Evolutionary conservation across 768 basidiomycete species (phyloP).

Genomic region (Phaeolepiota aurea): DNA sequence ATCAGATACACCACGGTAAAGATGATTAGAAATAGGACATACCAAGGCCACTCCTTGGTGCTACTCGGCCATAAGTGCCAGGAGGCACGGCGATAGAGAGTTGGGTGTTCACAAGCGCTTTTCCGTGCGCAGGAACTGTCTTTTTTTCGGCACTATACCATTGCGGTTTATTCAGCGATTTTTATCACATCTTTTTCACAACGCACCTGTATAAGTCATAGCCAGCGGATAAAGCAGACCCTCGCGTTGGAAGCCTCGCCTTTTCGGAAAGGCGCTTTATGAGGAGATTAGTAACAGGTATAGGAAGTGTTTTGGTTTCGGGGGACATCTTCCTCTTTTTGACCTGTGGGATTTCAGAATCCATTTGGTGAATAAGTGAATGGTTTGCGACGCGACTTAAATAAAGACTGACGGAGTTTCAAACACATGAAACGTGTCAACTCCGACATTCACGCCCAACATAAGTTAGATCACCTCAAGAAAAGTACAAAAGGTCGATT

Average conservation of each 20-base stretch:
- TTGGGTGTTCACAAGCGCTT: slow-evolving; percentile 87
- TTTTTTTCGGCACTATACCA: slow-evolving; percentile 71
- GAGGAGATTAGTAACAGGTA: slow-evolving; percentile 48
- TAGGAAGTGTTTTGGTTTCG: slow-evolving; percentile 19
- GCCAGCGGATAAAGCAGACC: slow-evolving; percentile 81
- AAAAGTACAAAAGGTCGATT: background rate
- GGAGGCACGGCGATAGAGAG: slow-evolving; percentile 88
- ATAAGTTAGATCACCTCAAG: background rate
- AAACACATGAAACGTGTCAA: slow-evolving; percentile 20
- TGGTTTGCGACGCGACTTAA: background rate
- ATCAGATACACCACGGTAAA: too few relatives aligned
- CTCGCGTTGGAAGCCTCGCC: slow-evolving; percentile 80
- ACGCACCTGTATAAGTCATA: slow-evolving; percentile 88
- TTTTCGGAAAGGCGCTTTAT: slow-evolving; percentile 81
- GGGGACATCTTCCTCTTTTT: slow-evolving; percentile 62
- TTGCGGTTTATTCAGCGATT: too few relatives aligned
- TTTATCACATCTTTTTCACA: too few relatives aligned
- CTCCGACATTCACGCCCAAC: slow-evolving; percentile 14
- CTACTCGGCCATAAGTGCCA: slow-evolving; percentile 94
- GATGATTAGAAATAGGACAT: too few relatives aligned
- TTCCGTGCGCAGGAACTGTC: slow-evolving; percentile 79
- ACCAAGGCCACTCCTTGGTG: slow-evolving; percentile 95
- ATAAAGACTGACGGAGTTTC: slow-evolving; percentile 19
- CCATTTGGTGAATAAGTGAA: slow-evolving; percentile 5
- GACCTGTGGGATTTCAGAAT: slow-evolving; percentile 20